Conservation (phyloP, 2,329 filamentous ascomycete genomes). For the Drechslerella dactyloides region DNA sequence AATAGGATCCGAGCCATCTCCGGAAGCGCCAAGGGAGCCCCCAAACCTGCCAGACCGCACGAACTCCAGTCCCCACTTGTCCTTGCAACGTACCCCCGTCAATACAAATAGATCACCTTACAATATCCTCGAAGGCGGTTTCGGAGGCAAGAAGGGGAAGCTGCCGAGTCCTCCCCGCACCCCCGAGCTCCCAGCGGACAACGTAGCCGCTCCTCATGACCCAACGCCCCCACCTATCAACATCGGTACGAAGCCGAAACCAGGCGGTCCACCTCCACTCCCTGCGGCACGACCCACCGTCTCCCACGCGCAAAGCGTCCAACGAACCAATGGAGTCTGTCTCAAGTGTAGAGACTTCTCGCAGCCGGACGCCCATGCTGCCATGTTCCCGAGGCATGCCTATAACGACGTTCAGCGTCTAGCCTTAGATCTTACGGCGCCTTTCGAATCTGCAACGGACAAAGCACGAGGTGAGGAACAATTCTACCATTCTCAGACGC, state of each 20-base stretch:
- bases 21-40: too few species aligned
- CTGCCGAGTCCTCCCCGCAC: constrained; percentile 58
- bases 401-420: constrained; percentile 73
- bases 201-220: too few species aligned
- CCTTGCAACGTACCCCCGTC: too few species aligned
- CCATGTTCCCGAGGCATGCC: constrained; percentile 70
- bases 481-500: not conserved
- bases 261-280: constrained; percentile 15
- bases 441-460: constrained; percentile 82
- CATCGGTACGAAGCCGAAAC: constrained; percentile 21
- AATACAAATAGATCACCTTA: too few species aligned
- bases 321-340: constrained; percentile 65
- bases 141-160: constrained; percentile 45
- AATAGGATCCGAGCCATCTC: too few species aligned
- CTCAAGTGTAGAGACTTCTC: constrained; percentile 88
- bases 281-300: constrained; percentile 31
- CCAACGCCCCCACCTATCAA: constrained; percentile 37
- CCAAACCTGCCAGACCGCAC: too few species aligned
- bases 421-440: constrained; percentile 75
- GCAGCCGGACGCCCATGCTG: constrained; percentile 76
- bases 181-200: constrained; percentile 58
- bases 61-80: too few species aligned
- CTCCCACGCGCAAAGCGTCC: constrained; percentile 57
- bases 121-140: constrained; percentile 21
- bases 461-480: constrained; percentile 78